These are phyloP conservation scores for Rhizopus sp. DNA, from an alignment of 371 early-diverging fungal species.

Conservation along the genomic window DNA sequence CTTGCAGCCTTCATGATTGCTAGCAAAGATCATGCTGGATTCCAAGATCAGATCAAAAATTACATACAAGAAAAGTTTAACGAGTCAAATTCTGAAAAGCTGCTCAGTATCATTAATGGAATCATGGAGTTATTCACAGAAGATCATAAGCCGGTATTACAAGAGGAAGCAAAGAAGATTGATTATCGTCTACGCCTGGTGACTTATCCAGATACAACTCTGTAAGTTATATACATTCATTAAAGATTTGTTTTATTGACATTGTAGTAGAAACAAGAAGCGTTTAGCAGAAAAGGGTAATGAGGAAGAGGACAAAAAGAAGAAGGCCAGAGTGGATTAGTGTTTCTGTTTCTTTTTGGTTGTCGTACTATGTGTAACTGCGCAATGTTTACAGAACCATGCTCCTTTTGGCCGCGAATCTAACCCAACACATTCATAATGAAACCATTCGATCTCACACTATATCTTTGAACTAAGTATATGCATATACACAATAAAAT, in stretches of 20 bases:
- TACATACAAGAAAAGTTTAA: slow-evolving; percentile 44
- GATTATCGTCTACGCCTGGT: slow-evolving; percentile 65
- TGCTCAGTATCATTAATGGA: slow-evolving; percentile 44
- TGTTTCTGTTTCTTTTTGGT: slow-evolving; percentile 56
- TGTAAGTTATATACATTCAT: slow-evolving; percentile 48
- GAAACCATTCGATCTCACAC: slow-evolving; percentile 97
- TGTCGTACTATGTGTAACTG: slow-evolving; percentile 12
- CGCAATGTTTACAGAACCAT: slow-evolving; percentile 90
- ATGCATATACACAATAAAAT: slow-evolving; percentile 4
- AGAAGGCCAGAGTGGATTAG: slow-evolving; percentile 14
- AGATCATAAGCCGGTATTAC: slow-evolving; percentile 31
- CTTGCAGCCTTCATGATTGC: slow-evolving; percentile 76
- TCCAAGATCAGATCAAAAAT: slow-evolving; percentile 32
- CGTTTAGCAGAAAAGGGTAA: slow-evolving; percentile 33
- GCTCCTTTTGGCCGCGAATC: slow-evolving; percentile 80
- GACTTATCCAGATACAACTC: slow-evolving; percentile 64
- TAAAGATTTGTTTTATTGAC: background rate
- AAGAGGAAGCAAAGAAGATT: slow-evolving; percentile 56
- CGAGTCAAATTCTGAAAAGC: slow-evolving; percentile 24
- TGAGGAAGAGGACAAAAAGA: slow-evolving; percentile 40
- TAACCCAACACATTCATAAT: slow-evolving; percentile 89
- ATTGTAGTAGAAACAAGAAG: slow-evolving; percentile 41
- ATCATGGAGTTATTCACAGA: slow-evolving; percentile 46
- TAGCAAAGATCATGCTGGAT: slow-evolving; percentile 49
- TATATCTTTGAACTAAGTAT: slow-evolving; percentile 23